Percentiles rank a stretch among this genome's conserved stretches.
Evolutionary conservation across 495 filamentous ascomycete genomes (phyloP).

Genomic region (Glonium stellatum): DNA sequence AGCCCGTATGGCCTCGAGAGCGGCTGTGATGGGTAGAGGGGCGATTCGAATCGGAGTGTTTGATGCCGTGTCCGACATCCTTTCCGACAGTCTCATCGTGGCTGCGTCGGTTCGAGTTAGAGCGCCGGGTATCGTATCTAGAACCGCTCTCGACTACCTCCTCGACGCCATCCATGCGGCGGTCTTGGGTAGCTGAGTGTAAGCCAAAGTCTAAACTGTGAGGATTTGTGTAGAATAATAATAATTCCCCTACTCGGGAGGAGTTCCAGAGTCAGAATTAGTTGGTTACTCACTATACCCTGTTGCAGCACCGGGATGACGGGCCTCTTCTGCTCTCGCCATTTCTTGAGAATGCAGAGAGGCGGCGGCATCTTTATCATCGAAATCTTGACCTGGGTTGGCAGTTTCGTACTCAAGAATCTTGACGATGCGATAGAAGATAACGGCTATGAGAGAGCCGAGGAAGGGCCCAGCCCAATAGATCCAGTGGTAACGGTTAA

Average conservation of each 20-base stretch:
- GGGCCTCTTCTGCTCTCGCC: slow-evolving; percentile 23
- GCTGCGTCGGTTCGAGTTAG: background rate
- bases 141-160: slow-evolving; percentile 1
- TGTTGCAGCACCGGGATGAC: slow-evolving; percentile 9
- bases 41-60: background rate
- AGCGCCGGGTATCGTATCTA: background rate
- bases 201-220: background rate
- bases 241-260: background rate
- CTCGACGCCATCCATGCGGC: slow-evolving; percentile 19
- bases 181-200: slow-evolving; percentile 5
- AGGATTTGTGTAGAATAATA: background rate
- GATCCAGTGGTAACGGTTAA: slow-evolving; percentile 66
- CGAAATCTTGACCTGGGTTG: slow-evolving; percentile 65
- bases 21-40: background rate
- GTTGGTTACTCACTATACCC: background rate
- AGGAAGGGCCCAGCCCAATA: slow-evolving; percentile 44
- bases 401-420: slow-evolving; percentile 65
- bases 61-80: no score
- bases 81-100: no score
- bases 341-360: slow-evolving; percentile 25
- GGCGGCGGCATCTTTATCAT: slow-evolving; percentile 27
- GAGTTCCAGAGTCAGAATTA: slow-evolving; percentile 1
- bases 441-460: slow-evolving; percentile 35
- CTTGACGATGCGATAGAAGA: slow-evolving; percentile 42
- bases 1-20: background rate